Conservation (phyloP, 2,329 filamentous ascomycete genomes). For the Xylariaceae sp. region DNA sequence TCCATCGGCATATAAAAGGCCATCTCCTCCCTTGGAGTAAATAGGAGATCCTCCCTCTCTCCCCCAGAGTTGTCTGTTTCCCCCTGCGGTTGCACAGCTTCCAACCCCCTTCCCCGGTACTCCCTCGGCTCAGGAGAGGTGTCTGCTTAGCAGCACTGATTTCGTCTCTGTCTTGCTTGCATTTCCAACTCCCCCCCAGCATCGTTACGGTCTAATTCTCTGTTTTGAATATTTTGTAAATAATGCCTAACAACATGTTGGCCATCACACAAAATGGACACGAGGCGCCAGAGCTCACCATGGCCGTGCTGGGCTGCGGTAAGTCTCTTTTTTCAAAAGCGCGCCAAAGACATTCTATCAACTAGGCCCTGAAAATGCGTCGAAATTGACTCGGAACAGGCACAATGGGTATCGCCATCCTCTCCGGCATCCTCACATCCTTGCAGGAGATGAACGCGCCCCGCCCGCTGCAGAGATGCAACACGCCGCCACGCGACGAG, state of each 20-base stretch:
- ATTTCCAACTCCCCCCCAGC: background rate
- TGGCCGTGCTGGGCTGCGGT: slow-evolving; percentile 81
- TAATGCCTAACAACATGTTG: slow-evolving; percentile 26
- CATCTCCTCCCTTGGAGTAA: background rate
- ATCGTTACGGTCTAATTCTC: background rate
- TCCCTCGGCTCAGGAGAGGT: background rate
- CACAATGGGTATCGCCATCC: slow-evolving; percentile 80
- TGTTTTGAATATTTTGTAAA: background rate
- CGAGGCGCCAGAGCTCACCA: slow-evolving; percentile 53
- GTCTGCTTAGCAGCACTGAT: background rate
- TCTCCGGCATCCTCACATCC: slow-evolving; percentile 71
- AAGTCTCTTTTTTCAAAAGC: slow-evolving; percentile 30
- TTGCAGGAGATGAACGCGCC: slow-evolving; percentile 50
- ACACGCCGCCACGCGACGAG: slow-evolving; percentile 42
- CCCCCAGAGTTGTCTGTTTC: background rate
- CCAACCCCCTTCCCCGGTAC: background rate
- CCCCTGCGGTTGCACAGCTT: background rate
- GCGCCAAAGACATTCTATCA: too few species aligned
- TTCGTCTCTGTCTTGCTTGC: background rate
- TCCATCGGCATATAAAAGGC: background rate
- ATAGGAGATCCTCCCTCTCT: background rate
- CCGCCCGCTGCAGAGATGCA: slow-evolving; percentile 41
- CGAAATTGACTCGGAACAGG: slow-evolving; percentile 41
- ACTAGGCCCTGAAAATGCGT: background rate
- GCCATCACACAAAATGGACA: slow-evolving; percentile 31